Conservation (phyloP, 2,329 filamentous ascomycete genomes). For the Calonectria crousiana region DNA sequence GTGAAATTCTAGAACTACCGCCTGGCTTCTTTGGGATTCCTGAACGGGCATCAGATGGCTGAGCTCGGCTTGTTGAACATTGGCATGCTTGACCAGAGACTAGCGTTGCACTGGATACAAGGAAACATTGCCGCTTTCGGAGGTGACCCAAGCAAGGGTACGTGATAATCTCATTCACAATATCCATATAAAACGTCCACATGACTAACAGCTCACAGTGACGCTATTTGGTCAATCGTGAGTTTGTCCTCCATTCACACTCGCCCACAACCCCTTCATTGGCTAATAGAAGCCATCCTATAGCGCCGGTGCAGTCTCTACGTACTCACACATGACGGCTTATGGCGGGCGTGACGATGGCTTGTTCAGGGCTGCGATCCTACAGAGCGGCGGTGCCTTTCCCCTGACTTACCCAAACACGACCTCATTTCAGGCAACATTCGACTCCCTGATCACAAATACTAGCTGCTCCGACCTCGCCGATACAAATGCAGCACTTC, state of each 20-base stretch:
- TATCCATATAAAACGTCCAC: neutral
- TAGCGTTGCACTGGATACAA: neutral
- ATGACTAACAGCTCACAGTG: neutral
- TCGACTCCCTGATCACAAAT: neutral
- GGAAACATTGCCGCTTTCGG: neutral
- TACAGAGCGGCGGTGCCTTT: neutral
- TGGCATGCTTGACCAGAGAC: neutral
- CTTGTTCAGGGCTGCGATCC: neutral
- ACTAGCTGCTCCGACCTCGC: neutral
- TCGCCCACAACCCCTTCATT: neutral
- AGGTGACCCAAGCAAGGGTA: neutral
- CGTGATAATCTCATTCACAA: neutral
- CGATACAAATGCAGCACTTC: neutral
- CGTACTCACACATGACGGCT: neutral
- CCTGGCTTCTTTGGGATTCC: neutral
- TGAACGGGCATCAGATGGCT: neutral
- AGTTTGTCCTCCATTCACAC: neutral
- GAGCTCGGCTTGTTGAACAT: conserved; percentile 1
- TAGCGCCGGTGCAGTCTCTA: neutral
- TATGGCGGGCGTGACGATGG: neutral
- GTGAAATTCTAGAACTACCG: neutral
- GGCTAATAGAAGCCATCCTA: neutral
- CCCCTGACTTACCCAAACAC: neutral
- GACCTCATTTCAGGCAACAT: neutral
- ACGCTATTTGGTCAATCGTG: conserved; percentile 1